phyloP scores from a whole-genome alignment of 345 rosid species.

The thale cress (Arabidopsis thaliana) region TAIR10.1 NC_003076.8:21641501-21642000 shows the following conservation, averaged over 20 bases:
- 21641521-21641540: neutral
- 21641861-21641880: conserved; percentile 21
- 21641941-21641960: conserved; percentile 81
- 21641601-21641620: conserved; percentile 96
- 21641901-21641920: conserved; percentile 41
- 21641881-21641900: neutral
- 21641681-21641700: neutral
- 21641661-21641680: neutral
- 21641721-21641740: conserved; percentile 72
- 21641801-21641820: conserved; percentile 78
- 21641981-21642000: conserved; percentile 66
- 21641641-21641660: conserved; percentile 5
- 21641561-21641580: conserved; percentile 53
- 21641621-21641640: conserved; percentile 57
- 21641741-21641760: conserved; percentile 83
- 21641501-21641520: conserved; percentile 8
- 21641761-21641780: conserved; percentile 87
- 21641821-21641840: conserved; percentile 35
- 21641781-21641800: conserved; percentile 61
- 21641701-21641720: neutral
- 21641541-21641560: neutral
- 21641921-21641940: conserved; percentile 78
- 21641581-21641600: conserved; percentile 92
- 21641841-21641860: conserved; percentile 6
- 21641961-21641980: conserved; percentile 83